Evolutionary conservation across 176 grass and related monocot species (phyloP), one percentile per base, ranked within the genome.

Genomic region (Oryza meridionalis): DNA sequence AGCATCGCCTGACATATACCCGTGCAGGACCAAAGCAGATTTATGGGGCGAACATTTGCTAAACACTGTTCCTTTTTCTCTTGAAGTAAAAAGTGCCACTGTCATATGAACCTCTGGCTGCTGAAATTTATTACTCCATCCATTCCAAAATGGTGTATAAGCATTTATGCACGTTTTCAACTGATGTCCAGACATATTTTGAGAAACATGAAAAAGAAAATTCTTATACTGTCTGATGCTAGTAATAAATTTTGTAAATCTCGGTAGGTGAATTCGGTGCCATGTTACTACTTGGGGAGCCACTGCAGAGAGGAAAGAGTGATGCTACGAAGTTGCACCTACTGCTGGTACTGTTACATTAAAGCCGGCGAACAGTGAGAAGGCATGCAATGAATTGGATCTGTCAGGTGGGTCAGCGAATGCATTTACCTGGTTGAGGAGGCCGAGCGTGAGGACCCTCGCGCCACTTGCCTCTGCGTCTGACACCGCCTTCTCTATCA

Each of bases 341-440:
- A 73, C 37, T 2, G 69, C 62, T 10, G 45, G 43, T 50, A 49
- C 69, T 72, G 68, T 6, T 17, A 1, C 37, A 64, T 46, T 76
- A 0, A 76, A 84, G 15, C 7, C 12, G 46, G 19, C 13, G 37
- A 70, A 65, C n/a, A 31, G 13, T 31, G 11, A 11, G 58, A 62
- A 62, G n/a, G 58, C 58, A 62, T 62, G 58, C 65, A 46, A 65
- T 19, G 50, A 55, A 82, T 82, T 82, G 10, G 72, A 64, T 69
- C 2, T 21, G 53, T 40, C 74, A 58, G 16, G 38, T 4, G 29
- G 0, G 1, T 9, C 62, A 11, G 26, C 1, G 3, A 5, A 9
- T 14, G 12, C 13, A 62, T 73, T 84, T 70, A 92, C 93, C 82
- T 96, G 90, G 64, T 96, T 96, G 12, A 96, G 86, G 10, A 96